A percentile compares a stretch with the other conserved stretches of the same genome.
These are phyloP conservation scores for Jackrogersella minutella DNA, from an alignment of 495 filamentous ascomycete species.

Conservation along the genomic window DNA sequence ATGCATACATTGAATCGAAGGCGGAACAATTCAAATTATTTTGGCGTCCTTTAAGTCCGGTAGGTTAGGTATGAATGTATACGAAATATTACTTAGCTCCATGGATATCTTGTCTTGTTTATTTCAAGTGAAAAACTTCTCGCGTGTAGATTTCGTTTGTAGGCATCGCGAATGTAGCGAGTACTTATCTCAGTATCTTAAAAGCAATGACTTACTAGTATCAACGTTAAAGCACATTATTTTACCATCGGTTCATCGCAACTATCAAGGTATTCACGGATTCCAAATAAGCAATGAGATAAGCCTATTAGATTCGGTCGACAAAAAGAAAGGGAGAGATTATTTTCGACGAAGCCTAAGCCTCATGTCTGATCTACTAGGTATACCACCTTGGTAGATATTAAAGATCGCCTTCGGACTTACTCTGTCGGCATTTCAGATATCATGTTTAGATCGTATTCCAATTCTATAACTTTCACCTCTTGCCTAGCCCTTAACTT, in stretches of 20 bases:
- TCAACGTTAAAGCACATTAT: background rate
- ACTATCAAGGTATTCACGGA: background rate
- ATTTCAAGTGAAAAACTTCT: too few relatives aligned
- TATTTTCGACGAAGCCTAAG: background rate
- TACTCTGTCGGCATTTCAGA: slow-evolving; percentile 12
- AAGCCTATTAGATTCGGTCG: background rate
- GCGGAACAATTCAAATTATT: slow-evolving; percentile 25
- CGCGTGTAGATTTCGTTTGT: too few relatives aligned
- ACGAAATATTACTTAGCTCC: background rate
- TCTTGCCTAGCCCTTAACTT: background rate
- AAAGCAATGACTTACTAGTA: background rate
- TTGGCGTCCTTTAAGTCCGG: slow-evolving; percentile 31
- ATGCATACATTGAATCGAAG: slow-evolving; percentile 17
- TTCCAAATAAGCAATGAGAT: background rate
- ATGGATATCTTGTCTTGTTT: too few relatives aligned
- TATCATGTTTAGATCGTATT: slow-evolving; percentile 13
- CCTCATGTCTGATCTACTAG: slow-evolving; percentile 7
- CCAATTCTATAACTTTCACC: slow-evolving; percentile 9
- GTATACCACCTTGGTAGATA: slow-evolving; percentile 2
- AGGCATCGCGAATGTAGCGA: too few relatives aligned
- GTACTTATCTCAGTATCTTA: too few relatives aligned
- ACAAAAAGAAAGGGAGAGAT: background rate
- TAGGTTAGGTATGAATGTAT: too few relatives aligned
- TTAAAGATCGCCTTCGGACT: slow-evolving; percentile 19
- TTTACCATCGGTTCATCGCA: background rate